A percentile compares a stretch with the other conserved stretches of the same genome.
Conservation (phyloP, 306 rosid species). For the Boehmeria nivea region DNA sequence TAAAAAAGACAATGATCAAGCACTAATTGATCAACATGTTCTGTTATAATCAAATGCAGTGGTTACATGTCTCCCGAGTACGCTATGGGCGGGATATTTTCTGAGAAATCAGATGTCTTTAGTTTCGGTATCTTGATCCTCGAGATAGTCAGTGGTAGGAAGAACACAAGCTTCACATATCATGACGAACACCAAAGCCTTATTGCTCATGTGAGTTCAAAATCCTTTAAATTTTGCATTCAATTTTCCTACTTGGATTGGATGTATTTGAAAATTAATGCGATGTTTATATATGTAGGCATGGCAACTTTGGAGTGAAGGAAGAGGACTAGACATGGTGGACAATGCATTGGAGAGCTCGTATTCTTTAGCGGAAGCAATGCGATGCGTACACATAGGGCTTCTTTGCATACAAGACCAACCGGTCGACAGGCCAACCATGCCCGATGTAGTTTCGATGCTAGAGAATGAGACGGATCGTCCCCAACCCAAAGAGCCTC, state of each 20-base stretch:
- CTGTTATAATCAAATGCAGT: slow-evolving; percentile 1
- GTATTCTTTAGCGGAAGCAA: slow-evolving; percentile 1
- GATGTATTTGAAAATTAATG: too few relatives aligned
- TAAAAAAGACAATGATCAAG: too few relatives aligned
- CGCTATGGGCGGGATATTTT: slow-evolving; percentile 18
- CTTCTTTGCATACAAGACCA: slow-evolving; percentile 26
- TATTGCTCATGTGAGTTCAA: slow-evolving; percentile 30
- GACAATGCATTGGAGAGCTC: slow-evolving; percentile 6
- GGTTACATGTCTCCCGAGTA: slow-evolving; percentile 32
- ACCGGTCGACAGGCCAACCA: slow-evolving; percentile 22
- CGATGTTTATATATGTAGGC: too few relatives aligned
- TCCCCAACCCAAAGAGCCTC: slow-evolving; percentile 23
- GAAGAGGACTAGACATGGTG: slow-evolving; percentile 14
- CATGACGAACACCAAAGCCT: slow-evolving; percentile 12
- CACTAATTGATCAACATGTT: too few relatives aligned
- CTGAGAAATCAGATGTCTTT: slow-evolving; percentile 27
- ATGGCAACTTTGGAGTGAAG: slow-evolving; percentile 21
- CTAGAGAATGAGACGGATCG: slow-evolving; percentile 7
- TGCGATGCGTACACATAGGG: slow-evolving; percentile 23
- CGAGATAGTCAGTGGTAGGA: slow-evolving; percentile 26
- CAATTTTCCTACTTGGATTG: too few relatives aligned
- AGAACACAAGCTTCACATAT: slow-evolving; percentile 17
- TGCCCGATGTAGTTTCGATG: slow-evolving; percentile 21
- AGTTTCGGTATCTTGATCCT: slow-evolving; percentile 30
- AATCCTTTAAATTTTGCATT: too few relatives aligned